Percentiles rank a stretch among this genome's conserved stretches.
These are phyloP conservation scores for Penicillium corylophilum DNA, from an alignment of 2,329 filamentous ascomycete species.

Conservation along the genomic window DNA sequence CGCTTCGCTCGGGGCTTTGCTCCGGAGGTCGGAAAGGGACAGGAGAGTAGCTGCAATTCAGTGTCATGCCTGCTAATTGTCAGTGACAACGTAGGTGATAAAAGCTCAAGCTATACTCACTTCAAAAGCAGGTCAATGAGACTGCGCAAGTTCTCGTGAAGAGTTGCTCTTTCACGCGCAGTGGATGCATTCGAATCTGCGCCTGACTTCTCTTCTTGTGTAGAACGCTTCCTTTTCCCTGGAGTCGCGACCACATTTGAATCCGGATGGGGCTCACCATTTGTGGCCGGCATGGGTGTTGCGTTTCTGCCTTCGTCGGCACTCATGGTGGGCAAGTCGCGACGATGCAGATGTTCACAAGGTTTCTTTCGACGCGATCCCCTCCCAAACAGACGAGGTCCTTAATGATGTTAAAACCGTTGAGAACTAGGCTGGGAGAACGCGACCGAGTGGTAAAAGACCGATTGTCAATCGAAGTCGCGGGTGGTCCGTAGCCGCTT, in stretches of 20 bases:
- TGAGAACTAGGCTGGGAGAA: constrained; percentile 7
- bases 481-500: constrained; percentile 22
- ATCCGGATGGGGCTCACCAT: constrained; percentile 36
- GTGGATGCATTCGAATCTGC: constrained; percentile 25
- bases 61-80: constrained; percentile 40
- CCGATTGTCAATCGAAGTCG: constrained; percentile 17
- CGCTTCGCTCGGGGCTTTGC: constrained; percentile 45
- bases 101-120: constrained; percentile 23
- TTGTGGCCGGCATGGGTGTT: constrained; percentile 31
- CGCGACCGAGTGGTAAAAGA: constrained; percentile 10
- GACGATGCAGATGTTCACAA: constrained; percentile 18
- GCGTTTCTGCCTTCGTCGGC: constrained; percentile 36
- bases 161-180: constrained; percentile 30
- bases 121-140: constrained; percentile 33
- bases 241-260: constrained; percentile 33
- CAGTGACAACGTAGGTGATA: constrained; percentile 10
- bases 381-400: constrained; percentile 9
- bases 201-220: constrained; percentile 30
- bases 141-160: constrained; percentile 38
- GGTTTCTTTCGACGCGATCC: constrained; percentile 16
- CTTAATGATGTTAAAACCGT: constrained; percentile 4
- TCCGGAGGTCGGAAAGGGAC: constrained; percentile 36
- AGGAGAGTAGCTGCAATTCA: constrained; percentile 45
- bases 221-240: constrained; percentile 45
- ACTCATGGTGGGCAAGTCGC: constrained; percentile 35